These are phyloP conservation scores for Gossypium bickii DNA, from an alignment of 345 rosid species.

Conservation along the genomic window DNA sequence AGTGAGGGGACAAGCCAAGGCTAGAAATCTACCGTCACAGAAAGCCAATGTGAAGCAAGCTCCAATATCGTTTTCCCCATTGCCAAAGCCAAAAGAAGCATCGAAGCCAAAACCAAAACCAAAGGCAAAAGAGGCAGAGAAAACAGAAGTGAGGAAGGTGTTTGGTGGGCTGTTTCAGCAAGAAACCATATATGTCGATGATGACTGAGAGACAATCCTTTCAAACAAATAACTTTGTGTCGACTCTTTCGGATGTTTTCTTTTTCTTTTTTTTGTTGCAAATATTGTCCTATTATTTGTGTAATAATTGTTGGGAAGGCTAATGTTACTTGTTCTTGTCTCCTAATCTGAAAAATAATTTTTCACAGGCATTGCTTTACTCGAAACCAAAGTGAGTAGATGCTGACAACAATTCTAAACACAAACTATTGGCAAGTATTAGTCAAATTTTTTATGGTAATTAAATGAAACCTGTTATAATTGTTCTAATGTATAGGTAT, in stretches of 20 bases:
- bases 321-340: too few relatives aligned
- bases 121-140: conserved; percentile 16
- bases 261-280: conserved; percentile 1
- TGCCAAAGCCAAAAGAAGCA: conserved; percentile 26
- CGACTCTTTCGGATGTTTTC: background rate
- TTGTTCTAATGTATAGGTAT: background rate
- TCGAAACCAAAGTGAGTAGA: too few relatives aligned
- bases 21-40: conserved; percentile 51
- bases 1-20: conserved; percentile 80
- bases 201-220: conserved; percentile 41
- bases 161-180: conserved; percentile 90
- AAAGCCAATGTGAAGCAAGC: conserved; percentile 53
- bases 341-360: too few relatives aligned
- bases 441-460: background rate
- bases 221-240: background rate
- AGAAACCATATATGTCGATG: conserved; percentile 83
- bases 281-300: conserved; percentile 7
- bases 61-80: conserved; percentile 12
- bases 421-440: background rate
- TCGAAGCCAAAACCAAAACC: background rate
- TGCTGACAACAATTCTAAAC: too few relatives aligned
- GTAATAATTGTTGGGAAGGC: background rate
- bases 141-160: conserved; percentile 67
- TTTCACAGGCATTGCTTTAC: too few relatives aligned
- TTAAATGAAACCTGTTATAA: background rate